Conservation (phyloP, 1,284 basidiomycete genomes). For the Pisolithus thermaeus region DNA sequence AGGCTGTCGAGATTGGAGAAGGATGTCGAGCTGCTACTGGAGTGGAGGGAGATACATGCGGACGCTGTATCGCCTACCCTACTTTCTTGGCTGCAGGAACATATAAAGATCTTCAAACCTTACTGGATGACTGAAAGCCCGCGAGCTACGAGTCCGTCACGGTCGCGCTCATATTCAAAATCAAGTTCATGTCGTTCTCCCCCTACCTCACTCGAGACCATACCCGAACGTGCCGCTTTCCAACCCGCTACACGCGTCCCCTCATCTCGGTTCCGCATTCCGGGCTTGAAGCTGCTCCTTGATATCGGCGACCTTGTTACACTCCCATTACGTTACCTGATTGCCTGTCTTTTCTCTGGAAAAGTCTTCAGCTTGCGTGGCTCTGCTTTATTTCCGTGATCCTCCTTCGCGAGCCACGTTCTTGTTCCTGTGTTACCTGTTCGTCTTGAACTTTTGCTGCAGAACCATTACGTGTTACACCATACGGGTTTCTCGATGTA, state of each 20-base stretch:
- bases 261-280: constrained; percentile 16
- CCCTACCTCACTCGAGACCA: constrained; percentile 27
- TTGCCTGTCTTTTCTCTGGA: constrained; percentile 21
- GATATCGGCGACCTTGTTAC: constrained; percentile 26
- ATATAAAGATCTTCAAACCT: constrained; percentile 22
- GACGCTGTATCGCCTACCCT: constrained; percentile 15
- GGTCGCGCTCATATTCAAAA: constrained; percentile 26
- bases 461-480: no score
- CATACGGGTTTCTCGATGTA: no score
- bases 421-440: not conserved
- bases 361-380: constrained; percentile 19
- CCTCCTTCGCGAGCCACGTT: not conserved
- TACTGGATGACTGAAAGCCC: constrained; percentile 15
- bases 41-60: constrained; percentile 25
- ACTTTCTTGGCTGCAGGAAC: constrained; percentile 15
- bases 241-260: constrained; percentile 17
- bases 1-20: constrained; percentile 25
- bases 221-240: constrained; percentile 28
- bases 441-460: not conserved
- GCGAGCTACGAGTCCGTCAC: constrained; percentile 16
- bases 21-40: constrained; percentile 23
- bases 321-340: constrained; percentile 21
- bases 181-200: constrained; percentile 19
- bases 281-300: constrained; percentile 23
- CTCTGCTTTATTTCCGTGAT: constrained; percentile 12